Evolutionary conservation across 306 rosid species (phyloP), one percentile per base, ranked within the genome.

Genomic region (Oemleria cerasiformis): DNA sequence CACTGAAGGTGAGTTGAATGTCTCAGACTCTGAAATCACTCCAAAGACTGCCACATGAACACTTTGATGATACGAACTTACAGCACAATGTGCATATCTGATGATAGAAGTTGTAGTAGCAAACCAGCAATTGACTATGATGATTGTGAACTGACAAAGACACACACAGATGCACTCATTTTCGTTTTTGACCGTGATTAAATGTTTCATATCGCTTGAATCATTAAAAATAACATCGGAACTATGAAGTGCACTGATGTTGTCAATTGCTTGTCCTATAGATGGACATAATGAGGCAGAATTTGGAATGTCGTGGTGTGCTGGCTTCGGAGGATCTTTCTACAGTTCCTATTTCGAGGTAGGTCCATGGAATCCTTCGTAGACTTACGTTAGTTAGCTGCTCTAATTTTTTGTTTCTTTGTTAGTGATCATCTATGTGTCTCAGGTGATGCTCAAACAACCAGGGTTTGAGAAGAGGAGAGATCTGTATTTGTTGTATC

Each of bases 281-380:
- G 97, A 94, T 83, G 98, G 98, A 68, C 97, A 94, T 78, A 87
- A 53, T 64, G 98, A 94, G 78, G 98, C 96, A 58, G 97, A 91
- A 73, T 94, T 94, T 57, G 98, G 97, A 70, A 94, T 94, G 97
- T 88, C 97, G 8, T 91, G 96, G 97, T 94, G 98, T 78, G 97
- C 98, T 50, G 92, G 95, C 60, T 94, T 91, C 75, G 98, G 98
- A 74, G 95, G 86, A 75, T 82, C 98, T 36, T 94, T 94, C 79
- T 94, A 88, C 81, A 73, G 80, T 71, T 77, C 96, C 40, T 94
- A 94, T 89, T 94, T 94, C 44, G 82, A 88, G 96, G 98, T 90
- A 78, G 16, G 71, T 9, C 25, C 21, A 30, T 30, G 36, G 2
- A 30, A 30, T 30, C 36, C 36, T 30, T 30, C 36, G 7, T 12